Conservation (phyloP, 2,329 filamentous ascomycete species). For the Stylonectria norvegica region DNA sequence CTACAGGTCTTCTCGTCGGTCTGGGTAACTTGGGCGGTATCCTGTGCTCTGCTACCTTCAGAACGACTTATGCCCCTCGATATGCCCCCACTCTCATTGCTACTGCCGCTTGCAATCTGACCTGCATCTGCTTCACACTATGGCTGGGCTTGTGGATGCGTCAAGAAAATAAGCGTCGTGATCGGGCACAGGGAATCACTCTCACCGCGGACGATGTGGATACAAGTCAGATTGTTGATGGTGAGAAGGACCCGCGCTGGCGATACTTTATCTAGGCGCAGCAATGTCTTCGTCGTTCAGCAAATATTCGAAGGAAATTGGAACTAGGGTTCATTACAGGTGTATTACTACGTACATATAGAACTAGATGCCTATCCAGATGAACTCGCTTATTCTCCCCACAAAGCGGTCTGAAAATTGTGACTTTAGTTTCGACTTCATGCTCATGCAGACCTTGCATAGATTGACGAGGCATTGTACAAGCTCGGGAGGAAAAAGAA, state of each 20-base stretch:
- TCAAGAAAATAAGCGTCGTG: conserved; percentile 10
- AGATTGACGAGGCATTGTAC: too few relatives aligned
- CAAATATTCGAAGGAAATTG: too few relatives aligned
- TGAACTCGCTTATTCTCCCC: too few relatives aligned
- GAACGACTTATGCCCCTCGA: conserved; percentile 45
- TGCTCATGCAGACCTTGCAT: too few relatives aligned
- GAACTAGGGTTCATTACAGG: too few relatives aligned
- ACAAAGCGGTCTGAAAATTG: too few relatives aligned
- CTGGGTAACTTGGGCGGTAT: conserved; percentile 48
- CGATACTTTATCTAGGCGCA: conserved; percentile 15
- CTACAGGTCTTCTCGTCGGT: conserved; percentile 45
- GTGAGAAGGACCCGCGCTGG: conserved; percentile 13
- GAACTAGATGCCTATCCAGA: too few relatives aligned
- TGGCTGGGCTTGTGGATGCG: conserved; percentile 20
- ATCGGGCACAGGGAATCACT: conserved; percentile 13
- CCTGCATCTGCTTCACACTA: conserved; percentile 17
- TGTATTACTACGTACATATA: too few relatives aligned
- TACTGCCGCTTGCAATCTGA: conserved; percentile 34
- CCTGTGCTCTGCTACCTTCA: conserved; percentile 43
- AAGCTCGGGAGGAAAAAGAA: too few relatives aligned
- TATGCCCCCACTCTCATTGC: conserved; percentile 46
- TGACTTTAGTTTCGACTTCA: too few relatives aligned
- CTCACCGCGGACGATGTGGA: conserved; percentile 17
- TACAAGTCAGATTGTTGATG: conserved; percentile 13
- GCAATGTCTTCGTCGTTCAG: too few relatives aligned